These are phyloP conservation scores for Perkinsus marinus DNA, from an alignment of 169 alveolate species.

Conservation along the genomic window DNA sequence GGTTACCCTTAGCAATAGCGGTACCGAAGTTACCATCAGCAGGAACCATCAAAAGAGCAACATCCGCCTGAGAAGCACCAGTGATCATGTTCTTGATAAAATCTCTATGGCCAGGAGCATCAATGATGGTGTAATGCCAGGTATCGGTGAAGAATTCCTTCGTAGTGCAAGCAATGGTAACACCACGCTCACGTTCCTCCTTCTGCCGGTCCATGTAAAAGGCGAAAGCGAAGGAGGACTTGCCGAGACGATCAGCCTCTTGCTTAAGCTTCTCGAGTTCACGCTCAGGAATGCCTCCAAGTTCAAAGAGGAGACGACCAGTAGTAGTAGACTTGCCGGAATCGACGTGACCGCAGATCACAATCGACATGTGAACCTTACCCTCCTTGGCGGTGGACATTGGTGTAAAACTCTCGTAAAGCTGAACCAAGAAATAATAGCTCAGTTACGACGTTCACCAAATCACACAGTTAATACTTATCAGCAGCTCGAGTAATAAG, in stretches of 20 bases:
- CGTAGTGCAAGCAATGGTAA: conserved; percentile 91
- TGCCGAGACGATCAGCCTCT: conserved; percentile 84
- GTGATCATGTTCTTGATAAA: conserved; percentile 92
- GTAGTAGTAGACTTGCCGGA: conserved; percentile 93
- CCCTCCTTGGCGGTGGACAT: conserved; percentile 36
- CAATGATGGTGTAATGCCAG: conserved; percentile 86
- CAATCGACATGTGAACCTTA: conserved; percentile 80
- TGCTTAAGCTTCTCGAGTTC: conserved; percentile 86
- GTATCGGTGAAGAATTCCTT: conserved; percentile 93
- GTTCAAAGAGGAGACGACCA: conserved; percentile 82
- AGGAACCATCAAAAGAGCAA: conserved; percentile 88
- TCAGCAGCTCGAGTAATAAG: too few relatives aligned
- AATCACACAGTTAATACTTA: too few relatives aligned
- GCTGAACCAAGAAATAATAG: too few relatives aligned
- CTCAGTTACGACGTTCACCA: too few relatives aligned
- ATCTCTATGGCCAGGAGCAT: conserved; percentile 96
- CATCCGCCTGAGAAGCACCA: conserved; percentile 94
- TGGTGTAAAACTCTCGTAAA: too few relatives aligned
- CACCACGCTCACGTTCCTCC: conserved; percentile 98
- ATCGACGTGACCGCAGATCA: conserved; percentile 94
- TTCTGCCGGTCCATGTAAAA: conserved; percentile 94
- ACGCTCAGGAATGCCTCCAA: conserved; percentile 89
- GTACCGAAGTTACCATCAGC: conserved; percentile 57
- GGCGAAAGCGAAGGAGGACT: conserved; percentile 90
- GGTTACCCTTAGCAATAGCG: not conserved